Percentiles rank a stretch among this genome's conserved stretches.
Conservation (phyloP, 768 basidiomycete species). For the Leccinum truebloodii region DNA sequence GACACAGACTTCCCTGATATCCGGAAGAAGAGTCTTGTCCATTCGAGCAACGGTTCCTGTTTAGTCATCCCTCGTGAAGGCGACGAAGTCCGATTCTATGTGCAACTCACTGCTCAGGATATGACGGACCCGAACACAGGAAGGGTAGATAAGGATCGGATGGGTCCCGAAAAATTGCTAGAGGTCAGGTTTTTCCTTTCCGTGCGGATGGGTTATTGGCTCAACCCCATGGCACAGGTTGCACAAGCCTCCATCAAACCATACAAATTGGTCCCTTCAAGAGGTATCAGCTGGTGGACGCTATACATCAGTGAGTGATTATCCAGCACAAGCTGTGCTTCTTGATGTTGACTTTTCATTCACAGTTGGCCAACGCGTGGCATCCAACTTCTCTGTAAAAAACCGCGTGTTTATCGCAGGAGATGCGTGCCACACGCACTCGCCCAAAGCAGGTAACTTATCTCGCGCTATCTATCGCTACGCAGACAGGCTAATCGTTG, state of each 20-base stretch:
- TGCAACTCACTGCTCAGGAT: slow-evolving; percentile 47
- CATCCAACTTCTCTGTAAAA: slow-evolving; percentile 46
- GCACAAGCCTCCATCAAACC: slow-evolving; percentile 44
- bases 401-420: slow-evolving; percentile 59
- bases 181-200: slow-evolving; percentile 25
- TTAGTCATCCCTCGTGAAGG: slow-evolving; percentile 54
- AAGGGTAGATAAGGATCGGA: slow-evolving; percentile 41
- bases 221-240: slow-evolving; percentile 24
- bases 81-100: slow-evolving; percentile 50
- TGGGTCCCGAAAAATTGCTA: slow-evolving; percentile 42
- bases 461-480: neutral
- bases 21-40: slow-evolving; percentile 47
- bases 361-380: slow-evolving; percentile 56
- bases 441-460: slow-evolving; percentile 41
- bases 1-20: slow-evolving; percentile 57
- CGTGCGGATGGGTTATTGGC: neutral
- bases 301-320: slow-evolving; percentile 44
- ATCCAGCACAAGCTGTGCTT: neutral
- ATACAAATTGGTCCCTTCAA: slow-evolving; percentile 34
- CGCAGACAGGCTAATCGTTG: slow-evolving; percentile 17
- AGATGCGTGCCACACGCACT: slow-evolving; percentile 52
- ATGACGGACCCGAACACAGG: slow-evolving; percentile 40
- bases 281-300: slow-evolving; percentile 50
- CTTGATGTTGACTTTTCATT: neutral
- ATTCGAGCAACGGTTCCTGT: slow-evolving; percentile 50